Evolutionary conservation across 495 filamentous ascomycete species (phyloP), one percentile per base, ranked within the genome.

Genomic region (Daldinia vernicosa): DNA sequence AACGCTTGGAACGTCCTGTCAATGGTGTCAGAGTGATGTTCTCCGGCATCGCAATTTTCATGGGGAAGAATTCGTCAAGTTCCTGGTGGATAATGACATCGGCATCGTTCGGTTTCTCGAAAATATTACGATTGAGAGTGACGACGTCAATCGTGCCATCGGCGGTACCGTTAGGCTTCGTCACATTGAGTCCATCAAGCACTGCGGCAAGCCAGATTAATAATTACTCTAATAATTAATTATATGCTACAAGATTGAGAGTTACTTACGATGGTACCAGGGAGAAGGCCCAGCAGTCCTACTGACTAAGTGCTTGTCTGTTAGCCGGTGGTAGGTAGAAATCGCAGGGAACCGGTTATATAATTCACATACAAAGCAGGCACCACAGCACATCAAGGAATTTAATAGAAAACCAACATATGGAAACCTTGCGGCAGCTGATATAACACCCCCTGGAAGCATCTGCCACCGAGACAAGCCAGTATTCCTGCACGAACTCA

Each of bases 201-300:
- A 56, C 53, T 56, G 33, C 6, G 53, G 28, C 8, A 5, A 24
- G 6, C 9, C 14, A 4, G 4, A 6, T 56, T 28, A 32, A 17
- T 8, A 19, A 8, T 5, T 22, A 2, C 30, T 22, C 3, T 56
- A 35, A n/a, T 17, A 11, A 15, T 17, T 1, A 22, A 39, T 14
- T 7, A 11, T 32, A 32, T 11, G 9, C 1, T 9, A n/a, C 12
- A 11, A 19, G 15, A 0, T 24, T 14, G 26, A 0, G 28, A 28
- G 7, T 6, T 30, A 55, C 61, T 63, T 55, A 63, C 54, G 5
- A 9, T 66, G 24, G 4, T 60, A 15, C 63, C 63, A 66, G 7
- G 63, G 63, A 4, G 63, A 52, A 40, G 43, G 19, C 0, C 55
- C 54, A 14, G 4, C 15, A 32, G 45, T 60, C 14, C 26, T 53